Conservation (phyloP, 805 yeast species). For the Barnettozyma botsteinii region DNA sequence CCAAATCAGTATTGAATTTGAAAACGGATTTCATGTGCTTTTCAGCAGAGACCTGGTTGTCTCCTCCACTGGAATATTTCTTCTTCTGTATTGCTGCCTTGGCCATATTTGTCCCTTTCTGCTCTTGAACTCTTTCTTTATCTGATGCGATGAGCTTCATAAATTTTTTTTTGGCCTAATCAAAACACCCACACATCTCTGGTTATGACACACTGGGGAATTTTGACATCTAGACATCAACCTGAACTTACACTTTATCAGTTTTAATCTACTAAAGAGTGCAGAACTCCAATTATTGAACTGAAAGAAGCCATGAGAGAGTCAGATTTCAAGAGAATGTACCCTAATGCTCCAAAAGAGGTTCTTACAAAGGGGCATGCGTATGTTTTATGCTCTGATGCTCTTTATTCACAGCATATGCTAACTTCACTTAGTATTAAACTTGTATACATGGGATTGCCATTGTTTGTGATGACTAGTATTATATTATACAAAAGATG, state of each 20-base stretch:
- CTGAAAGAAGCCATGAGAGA: slow-evolving; percentile 20
- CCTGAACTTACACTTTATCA: too few species aligned
- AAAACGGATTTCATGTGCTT: slow-evolving; percentile 77
- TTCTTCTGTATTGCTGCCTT: slow-evolving; percentile 52
- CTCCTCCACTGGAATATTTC: slow-evolving; percentile 44
- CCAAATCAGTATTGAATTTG: slow-evolving; percentile 93
- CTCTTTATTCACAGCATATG: too few species aligned
- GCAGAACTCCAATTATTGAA: too few species aligned
- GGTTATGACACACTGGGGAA: background rate
- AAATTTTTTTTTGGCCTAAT: background rate
- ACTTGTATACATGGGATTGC: slow-evolving; percentile 21
- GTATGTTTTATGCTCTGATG: slow-evolving; percentile 6
- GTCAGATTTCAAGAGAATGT: slow-evolving; percentile 17
- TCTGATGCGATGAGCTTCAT: slow-evolving; percentile 8
- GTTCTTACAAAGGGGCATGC: slow-evolving; percentile 20
- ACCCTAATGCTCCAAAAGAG: slow-evolving; percentile 20
- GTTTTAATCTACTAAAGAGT: too few species aligned
- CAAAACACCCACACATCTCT: slow-evolving; percentile 1
- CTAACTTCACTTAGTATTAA: slow-evolving; percentile 11
- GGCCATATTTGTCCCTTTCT: slow-evolving; percentile 14
- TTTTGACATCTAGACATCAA: too few species aligned
- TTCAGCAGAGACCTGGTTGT: slow-evolving; percentile 59
- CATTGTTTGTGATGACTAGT: slow-evolving; percentile 19
- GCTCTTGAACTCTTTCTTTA: background rate
- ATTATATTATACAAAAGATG: slow-evolving; percentile 18